These are phyloP conservation scores for Mediolabrus comicus DNA, from an alignment of 108 stramenopile genomes.

Conservation along the genomic window DNA sequence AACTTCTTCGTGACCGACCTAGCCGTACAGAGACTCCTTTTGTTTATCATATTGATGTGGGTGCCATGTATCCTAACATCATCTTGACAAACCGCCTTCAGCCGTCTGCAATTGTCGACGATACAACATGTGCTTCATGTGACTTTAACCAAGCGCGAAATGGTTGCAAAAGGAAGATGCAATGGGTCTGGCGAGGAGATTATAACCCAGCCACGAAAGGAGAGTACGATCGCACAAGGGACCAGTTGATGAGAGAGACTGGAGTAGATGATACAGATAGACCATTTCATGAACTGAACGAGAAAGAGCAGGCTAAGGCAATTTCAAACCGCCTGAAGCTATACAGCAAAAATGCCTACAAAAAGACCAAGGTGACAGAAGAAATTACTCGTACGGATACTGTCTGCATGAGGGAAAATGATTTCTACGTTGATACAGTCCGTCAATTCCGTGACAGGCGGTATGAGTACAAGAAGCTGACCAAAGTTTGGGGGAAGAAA, in stretches of 20 bases:
- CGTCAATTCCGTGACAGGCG: constrained; percentile 97
- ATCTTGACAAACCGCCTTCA: constrained; percentile 98
- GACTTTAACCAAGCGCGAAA: constrained; percentile 95
- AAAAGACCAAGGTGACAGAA: constrained; percentile 95
- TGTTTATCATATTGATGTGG: constrained; percentile 98
- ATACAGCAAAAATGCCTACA: constrained; percentile 96
- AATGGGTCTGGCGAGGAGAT: constrained; percentile 99
- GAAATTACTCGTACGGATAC: constrained; percentile 88
- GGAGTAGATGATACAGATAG: constrained; percentile 66
- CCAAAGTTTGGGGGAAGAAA: constrained; percentile 95
- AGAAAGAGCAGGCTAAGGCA: constrained; percentile 75
- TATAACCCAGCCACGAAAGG: constrained; percentile 85
- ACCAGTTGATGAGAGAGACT: constrained; percentile 85
- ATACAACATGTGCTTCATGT: constrained; percentile 95
- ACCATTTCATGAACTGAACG: constrained; percentile 79
- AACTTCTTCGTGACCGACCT: constrained; percentile 93
- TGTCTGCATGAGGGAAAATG: constrained; percentile 99
- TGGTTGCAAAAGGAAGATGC: constrained; percentile 95
- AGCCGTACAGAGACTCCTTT: constrained; percentile 89
- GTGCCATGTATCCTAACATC: constrained; percentile 99
- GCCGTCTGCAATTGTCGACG: constrained; percentile 95
- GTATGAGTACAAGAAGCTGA: constrained; percentile 97
- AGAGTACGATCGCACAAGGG: constrained; percentile 86
- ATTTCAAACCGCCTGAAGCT: constrained; percentile 86
- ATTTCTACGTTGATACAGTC: constrained; percentile 99